Evolutionary conservation across 495 filamentous ascomycete species (phyloP).

Genomic region (Hyaloscypha finlandica): DNA sequence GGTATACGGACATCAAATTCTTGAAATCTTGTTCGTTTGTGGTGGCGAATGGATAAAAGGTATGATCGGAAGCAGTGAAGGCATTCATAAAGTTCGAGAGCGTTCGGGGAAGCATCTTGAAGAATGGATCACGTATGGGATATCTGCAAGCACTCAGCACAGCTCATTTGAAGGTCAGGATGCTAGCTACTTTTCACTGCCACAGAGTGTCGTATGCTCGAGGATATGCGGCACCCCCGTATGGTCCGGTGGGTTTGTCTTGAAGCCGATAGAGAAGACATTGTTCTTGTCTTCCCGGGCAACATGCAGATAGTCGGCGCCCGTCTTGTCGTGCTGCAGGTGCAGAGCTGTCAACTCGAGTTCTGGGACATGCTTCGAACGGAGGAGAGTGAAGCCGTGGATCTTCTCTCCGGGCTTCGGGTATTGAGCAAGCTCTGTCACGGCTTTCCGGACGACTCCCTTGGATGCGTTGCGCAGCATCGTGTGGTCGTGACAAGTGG

Average conservation of each 20-base stretch:
- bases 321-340: conserved; percentile 88
- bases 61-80: conserved; percentile 93
- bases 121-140: conserved; percentile 96
- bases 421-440: conserved; percentile 69
- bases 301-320: conserved; percentile 93
- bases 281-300: conserved; percentile 95
- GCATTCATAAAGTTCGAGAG: conserved; percentile 99
- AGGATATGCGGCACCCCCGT: conserved; percentile 97
- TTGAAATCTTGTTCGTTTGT: conserved; percentile 95
- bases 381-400: conserved; percentile 88
- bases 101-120: conserved; percentile 98
- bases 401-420: conserved; percentile 80
- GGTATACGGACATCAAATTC: conserved; percentile 94
- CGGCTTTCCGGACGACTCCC: conserved; percentile 59
- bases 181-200: conserved; percentile 78
- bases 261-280: conserved; percentile 98
- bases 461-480: conserved; percentile 54
- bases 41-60: conserved; percentile 97
- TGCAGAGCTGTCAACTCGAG: conserved; percentile 89
- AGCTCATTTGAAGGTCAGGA: conserved; percentile 22
- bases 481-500: conserved; percentile 7
- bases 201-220: conserved; percentile 95
- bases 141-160: conserved; percentile 56
- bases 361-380: conserved; percentile 89
- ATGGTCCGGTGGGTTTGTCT: conserved; percentile 95